phyloP scores from a whole-genome alignment of 176 grass and related monocot genomes.

The Pontederia crassipes region DNA sequence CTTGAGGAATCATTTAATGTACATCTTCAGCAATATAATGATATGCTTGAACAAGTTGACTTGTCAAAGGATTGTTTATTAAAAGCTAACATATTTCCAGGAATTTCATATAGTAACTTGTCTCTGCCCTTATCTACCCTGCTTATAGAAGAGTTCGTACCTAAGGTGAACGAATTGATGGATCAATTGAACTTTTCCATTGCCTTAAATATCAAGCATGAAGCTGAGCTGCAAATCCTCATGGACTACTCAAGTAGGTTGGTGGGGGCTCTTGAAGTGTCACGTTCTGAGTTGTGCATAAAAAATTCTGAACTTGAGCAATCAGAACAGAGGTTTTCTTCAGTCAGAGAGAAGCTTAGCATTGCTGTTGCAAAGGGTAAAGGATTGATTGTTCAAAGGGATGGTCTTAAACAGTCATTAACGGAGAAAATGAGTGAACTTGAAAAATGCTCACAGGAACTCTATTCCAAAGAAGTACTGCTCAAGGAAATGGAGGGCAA shows the following conservation, averaged over 20 bases:
- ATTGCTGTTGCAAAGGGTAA: slow-evolving; percentile 98
- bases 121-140: slow-evolving; percentile 49
- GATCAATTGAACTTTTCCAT: slow-evolving; percentile 48
- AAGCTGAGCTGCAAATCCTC: slow-evolving; percentile 59
- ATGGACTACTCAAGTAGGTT: slow-evolving; percentile 47
- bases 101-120: slow-evolving; percentile 56
- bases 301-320: slow-evolving; percentile 68
- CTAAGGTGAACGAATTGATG: slow-evolving; percentile 40
- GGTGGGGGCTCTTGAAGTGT: slow-evolving; percentile 42
- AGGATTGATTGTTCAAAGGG: slow-evolving; percentile 83
- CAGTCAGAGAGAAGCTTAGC: slow-evolving; percentile 79
- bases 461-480: slow-evolving; percentile 50
- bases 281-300: slow-evolving; percentile 35
- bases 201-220: slow-evolving; percentile 52
- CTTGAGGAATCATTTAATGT: slow-evolving; percentile 58
- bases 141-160: slow-evolving; percentile 47
- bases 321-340: slow-evolving; percentile 78
- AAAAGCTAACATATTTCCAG: slow-evolving; percentile 35
- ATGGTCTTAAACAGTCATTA: slow-evolving; percentile 80
- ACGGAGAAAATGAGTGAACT: slow-evolving; percentile 67
- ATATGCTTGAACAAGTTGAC: slow-evolving; percentile 40
- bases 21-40: slow-evolving; percentile 53
- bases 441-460: slow-evolving; percentile 58
- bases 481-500: slow-evolving; percentile 66
- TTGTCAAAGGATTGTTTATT: slow-evolving; percentile 74